Percentiles rank a stretch among this genome's conserved stretches.
phyloP scores from a whole-genome alignment of 140 eudicot genomes.

The Bidens hawaiensis region DNA sequence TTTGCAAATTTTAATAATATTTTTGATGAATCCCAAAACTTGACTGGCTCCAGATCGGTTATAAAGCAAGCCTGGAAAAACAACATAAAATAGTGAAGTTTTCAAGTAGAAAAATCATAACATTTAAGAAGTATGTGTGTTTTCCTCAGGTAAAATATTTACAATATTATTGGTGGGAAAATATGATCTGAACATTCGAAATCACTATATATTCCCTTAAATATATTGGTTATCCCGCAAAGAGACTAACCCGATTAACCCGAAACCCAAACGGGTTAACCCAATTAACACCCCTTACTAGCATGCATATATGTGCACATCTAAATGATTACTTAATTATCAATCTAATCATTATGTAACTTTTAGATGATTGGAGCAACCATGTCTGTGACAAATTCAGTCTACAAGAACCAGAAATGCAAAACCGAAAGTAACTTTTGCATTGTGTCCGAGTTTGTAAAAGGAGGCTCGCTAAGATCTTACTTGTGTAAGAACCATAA shows the following conservation, averaged over 20 bases:
- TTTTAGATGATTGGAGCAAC: conserved; percentile 29
- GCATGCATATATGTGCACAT: no score
- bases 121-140: no score
- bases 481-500: conserved; percentile 7
- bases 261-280: no score
- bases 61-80: conserved; percentile 81
- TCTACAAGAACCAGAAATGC: conserved; percentile 8
- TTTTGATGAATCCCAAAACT: conserved; percentile 95
- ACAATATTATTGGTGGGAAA: no score
- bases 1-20: no score
- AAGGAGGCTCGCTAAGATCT: conserved; percentile 25
- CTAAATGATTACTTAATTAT: no score
- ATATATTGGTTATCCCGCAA: no score
- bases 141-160: not conserved
- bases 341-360: not conserved
- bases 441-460: conserved; percentile 18
- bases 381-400: conserved; percentile 2
- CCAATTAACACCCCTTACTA: no score
- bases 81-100: conserved; percentile 13
- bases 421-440: conserved; percentile 16
- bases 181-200: no score
- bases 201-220: no score
- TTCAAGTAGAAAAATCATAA: not conserved
- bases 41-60: conserved; percentile 87
- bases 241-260: no score